Evolutionary conservation across 2,329 filamentous ascomycete genomes (phyloP), one percentile per base, ranked within the genome.

Genomic region (Zymoseptoria ardabiliae): DNA sequence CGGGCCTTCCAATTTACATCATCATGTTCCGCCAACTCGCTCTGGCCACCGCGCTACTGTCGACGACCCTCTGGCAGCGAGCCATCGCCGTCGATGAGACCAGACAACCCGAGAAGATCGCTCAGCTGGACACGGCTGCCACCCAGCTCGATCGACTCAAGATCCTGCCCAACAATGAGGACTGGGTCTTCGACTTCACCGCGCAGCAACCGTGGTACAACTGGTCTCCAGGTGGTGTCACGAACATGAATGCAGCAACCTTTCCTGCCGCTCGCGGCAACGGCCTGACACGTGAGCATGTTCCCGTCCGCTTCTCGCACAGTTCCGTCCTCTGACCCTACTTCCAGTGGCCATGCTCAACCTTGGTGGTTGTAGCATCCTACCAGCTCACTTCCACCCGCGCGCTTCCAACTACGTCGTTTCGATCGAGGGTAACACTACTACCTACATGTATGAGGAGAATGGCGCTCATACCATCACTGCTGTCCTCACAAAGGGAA

Each of bases 171-270:
- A 68, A 69, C 17, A 70, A 78, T 61, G 69, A 70, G 17, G 76
- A 77, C 64, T 82, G 79, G 79, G 67, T 72, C 50, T 82, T 80
- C 67, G 77, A 82, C 70, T 82, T 81, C 69, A 74, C 67, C 25
- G 55, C 25, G 3, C 70, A 71, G 9, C 72, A 79, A 55, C 63
- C 68, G 11, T 71, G 73, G 65, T 76, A 78, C 65, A 77, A 71
- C 30, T 76, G 76, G 61, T 61, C 64, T 7, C 78, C 78, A 1
- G 80, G 80, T 11, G 74, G 75, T 17, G 80, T 82, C 35, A 73
- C 79, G 62, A 82, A 79, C 63, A 80, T 80, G 63, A 80, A 81
- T 62, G 76, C 77, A 11, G 78, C 78, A 19, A 81, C 78, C 20
- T 81, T 81, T 63, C 79, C 79, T 4, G 78, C 78, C 19, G 70